Evolutionary conservation across 2,329 filamentous ascomycete species (phyloP), one percentile per base, ranked within the genome.

Genomic region (Fonsecaea monophora): DNA sequence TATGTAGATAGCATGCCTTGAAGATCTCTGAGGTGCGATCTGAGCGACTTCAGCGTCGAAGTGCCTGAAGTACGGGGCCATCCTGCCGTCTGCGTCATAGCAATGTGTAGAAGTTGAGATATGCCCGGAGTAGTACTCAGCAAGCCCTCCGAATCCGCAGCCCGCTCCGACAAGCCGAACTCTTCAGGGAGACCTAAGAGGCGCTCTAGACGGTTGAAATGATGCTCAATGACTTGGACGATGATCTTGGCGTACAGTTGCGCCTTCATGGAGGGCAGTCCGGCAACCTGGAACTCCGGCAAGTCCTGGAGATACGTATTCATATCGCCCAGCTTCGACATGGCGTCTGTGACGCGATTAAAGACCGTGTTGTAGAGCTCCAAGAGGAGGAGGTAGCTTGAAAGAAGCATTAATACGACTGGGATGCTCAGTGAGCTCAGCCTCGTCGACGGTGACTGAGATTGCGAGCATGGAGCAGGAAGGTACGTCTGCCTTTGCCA

Each of bases 141-240:
- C 13, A 69, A 30, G 10, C 61, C 54, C 15, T 54, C 30, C 12
- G 30, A 62, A 21, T 35, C 13, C 45, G 42, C 4, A 4, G 42
- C 13, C 35, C 53, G 48, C 40, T 18, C 45, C 6, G 59, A 62
- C 18, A 62, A 48, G 25, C 45, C 32, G 30, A 64, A 58, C 35
- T 64, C 61, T 32, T 48, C n/a, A 5, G 61, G 54, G 34, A 58
- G 48, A 30, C 67, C 61, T 18, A 69, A 32, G 1, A 58, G 40
- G 21, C 30, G 9, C 50, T 61, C 60, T 8, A 69, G 40, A 9
- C 42, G 56, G 40, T 61, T 56, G 21, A 69, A 53, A 58, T 67
- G 61, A 55, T 69, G 65, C 53, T 69, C 65, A 25, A 68, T 45
- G 18, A 62, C 53, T 54, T 67, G 65, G n/a, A 67, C 38, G 54